These are phyloP conservation scores for Debaryomyces robertsiae DNA, from an alignment of 1,139 yeast genomes.

Conservation along the genomic window DNA sequence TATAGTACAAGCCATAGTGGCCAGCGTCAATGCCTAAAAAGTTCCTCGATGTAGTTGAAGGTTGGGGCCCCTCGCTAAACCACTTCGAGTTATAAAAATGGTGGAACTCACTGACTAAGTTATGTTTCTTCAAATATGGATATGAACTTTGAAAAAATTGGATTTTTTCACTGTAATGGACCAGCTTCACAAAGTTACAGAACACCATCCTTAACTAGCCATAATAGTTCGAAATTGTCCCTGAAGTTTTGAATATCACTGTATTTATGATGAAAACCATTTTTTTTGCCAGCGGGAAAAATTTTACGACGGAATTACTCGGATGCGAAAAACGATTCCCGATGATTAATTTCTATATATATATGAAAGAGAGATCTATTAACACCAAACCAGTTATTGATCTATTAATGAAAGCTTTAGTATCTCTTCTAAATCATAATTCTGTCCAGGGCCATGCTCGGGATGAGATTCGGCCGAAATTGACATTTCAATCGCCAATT, in stretches of 20 bases:
- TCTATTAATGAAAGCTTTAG: slow-evolving; percentile 21
- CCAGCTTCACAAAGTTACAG: slow-evolving; percentile 30
- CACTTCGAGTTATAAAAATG: slow-evolving; percentile 26
- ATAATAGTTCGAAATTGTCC: slow-evolving; percentile 3
- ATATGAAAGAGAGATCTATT: not conserved
- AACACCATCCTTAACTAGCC: slow-evolving; percentile 23
- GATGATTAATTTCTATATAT: not conserved
- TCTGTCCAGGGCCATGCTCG: slow-evolving; percentile 15
- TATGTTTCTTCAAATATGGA: slow-evolving; percentile 33
- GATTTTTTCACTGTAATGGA: slow-evolving; percentile 27
- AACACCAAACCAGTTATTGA: slow-evolving; percentile 10
- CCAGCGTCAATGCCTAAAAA: slow-evolving; percentile 41
- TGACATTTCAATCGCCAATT: slow-evolving; percentile 28
- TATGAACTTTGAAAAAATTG: slow-evolving; percentile 47
- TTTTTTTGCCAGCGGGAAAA: slow-evolving; percentile 1
- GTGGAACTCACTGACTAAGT: slow-evolving; percentile 24
- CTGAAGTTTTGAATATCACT: too few species aligned
- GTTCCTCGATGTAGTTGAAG: slow-evolving; percentile 26
- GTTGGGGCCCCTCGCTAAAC: slow-evolving; percentile 37
- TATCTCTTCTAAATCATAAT: slow-evolving; percentile 18
- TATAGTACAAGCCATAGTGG: slow-evolving; percentile 48
- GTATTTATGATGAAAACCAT: too few species aligned
- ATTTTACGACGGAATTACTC: slow-evolving; percentile 5
- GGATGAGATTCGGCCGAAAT: slow-evolving; percentile 13
- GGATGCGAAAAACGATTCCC: not conserved